Base-by-base conservation (phyloP, 2,329 filamentous ascomycete genomes). In the Clarireedia paspali region DNA sequence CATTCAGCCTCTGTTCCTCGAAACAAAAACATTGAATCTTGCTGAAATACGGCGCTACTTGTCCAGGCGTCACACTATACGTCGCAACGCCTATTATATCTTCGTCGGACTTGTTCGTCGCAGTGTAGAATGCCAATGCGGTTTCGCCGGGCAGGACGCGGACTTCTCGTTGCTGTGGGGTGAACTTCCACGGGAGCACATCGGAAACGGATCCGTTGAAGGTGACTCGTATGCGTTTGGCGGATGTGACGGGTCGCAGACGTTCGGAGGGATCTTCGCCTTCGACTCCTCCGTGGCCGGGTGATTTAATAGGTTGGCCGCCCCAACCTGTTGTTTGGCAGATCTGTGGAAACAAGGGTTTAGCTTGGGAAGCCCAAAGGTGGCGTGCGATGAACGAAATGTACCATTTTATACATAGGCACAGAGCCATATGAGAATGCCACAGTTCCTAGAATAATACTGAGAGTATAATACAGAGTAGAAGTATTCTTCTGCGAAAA, bases 11-110 rank as follows among this genome's bases (percentile, higher is more conserved):
- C 78, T 99, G 94, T 73, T 91, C 92, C 75, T 99, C 94, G 67
- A 99, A 99, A 73, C 94, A 99, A 73, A 99, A 99, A 70, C 94
- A 99, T 73, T 99, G 94, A 47, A 99, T 99, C 80, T 99, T 99
- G 81, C 89, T 95, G 70, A 99, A 99, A 72, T 99, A 99, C 1
- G 90, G 91, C 45, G 94, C 92, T 46, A 95, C 91, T 74, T 99
- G 94, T 3, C 84, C 94, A 0, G 94, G 94, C 2, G 92, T 96
- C 30, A 99, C 95, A 68, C 89, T 95, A 74, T 99, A 99, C 6
- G 94, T 99, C 10, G 94, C 94, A 45, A 99, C 91, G 48, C 94
- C 94, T 67, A 99, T 97, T 65, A 99, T 97, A 75, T 99, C 95
- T 62, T 88, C 83, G 61, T 89, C 82, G 59, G 88, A 89, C 62